Percentiles rank a stretch among this genome's conserved stretches.
These are phyloP conservation scores for Bjerkandera adusta DNA, from an alignment of 1,284 basidiomycete genomes.

Conservation along the genomic window DNA sequence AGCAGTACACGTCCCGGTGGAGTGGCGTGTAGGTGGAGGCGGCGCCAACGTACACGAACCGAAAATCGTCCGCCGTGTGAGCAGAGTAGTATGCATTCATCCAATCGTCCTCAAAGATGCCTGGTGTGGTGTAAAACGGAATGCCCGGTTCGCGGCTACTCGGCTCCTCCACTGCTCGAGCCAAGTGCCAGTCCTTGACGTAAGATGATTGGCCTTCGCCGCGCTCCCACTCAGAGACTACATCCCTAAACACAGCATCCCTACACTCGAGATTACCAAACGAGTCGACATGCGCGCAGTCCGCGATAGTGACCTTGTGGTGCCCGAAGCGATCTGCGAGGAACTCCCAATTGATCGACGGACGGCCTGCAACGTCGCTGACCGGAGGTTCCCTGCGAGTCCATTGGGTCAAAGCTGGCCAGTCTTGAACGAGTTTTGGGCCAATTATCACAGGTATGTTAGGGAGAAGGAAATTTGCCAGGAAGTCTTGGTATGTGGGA, in stretches of 20 bases:
- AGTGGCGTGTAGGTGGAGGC: constrained; percentile 30
- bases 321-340: constrained; percentile 22
- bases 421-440: constrained; percentile 20
- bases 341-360: constrained; percentile 23
- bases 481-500: constrained; percentile 26
- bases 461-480: constrained; percentile 21
- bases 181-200: constrained; percentile 33
- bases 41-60: constrained; percentile 31
- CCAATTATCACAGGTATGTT: constrained; percentile 30
- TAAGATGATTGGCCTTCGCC: constrained; percentile 25
- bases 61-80: constrained; percentile 30
- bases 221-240: constrained; percentile 23
- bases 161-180: constrained; percentile 14
- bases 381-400: background rate
- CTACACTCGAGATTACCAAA: constrained; percentile 29
- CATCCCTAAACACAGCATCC: constrained; percentile 21
- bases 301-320: constrained; percentile 24
- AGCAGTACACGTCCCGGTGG: constrained; percentile 32
- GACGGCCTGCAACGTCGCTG: background rate
- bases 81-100: constrained; percentile 32
- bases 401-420: constrained; percentile 24
- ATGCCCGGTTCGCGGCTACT: background rate
- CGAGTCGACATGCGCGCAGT: constrained; percentile 25
- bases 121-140: constrained; percentile 28
- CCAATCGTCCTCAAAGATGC: constrained; percentile 32